Base-by-base conservation (phyloP, 2,329 filamentous ascomycete genomes). In the Annulohypoxylon truncatum region DNA sequence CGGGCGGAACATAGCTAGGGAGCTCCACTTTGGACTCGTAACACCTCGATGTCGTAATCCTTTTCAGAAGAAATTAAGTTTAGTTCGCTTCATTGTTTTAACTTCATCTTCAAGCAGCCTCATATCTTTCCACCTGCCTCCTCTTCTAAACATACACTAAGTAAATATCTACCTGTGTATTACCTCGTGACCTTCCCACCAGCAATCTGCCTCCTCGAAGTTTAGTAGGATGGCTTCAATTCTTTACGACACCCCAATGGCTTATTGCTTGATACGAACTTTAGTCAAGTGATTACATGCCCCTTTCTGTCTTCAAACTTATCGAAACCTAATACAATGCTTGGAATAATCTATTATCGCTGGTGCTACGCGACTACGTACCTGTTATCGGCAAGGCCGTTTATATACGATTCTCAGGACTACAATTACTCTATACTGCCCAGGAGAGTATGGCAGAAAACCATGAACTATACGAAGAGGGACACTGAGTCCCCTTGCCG, bases 11-110 rank as follows among this genome's bases (percentile, higher is more conserved):
- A 22, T 10, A 47, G 15, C 35, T 18, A 4, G 35, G 13, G 35
- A 35, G 48, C 52, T 60, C 55, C 55, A 66, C 64, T 35, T 3
- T 18, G 20, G 46, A 26, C 47, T 52, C 26, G 46, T 26, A 42
- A 26, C 56, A 3, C 38, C 22, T 54, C 20, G 51, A 54, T 54
- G 51, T 54, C 51, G 51, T 35, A 54, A 54, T 53, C 33, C 1
- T 42, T 12, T 28, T 6, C 3, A 10, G 51, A 20, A 20, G 22
- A 20, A 54, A 20, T 40, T 54, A 29, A 26, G n/a, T 42, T 42
- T 42, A 54, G 33, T 54, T 13, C 7, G 35, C 10, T 44, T 33
- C 38, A 46, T 55, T 33, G 46, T 55, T 55, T 55, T 22, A 35
- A 51, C 48, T 22, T 13, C 48, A 35, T 38, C 18, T 51, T 51